A percentile compares a stretch with the other conserved stretches of the same genome.
Evolutionary conservation across 2,329 filamentous ascomycete species (phyloP).

Genomic region (Claviceps arundinis): DNA sequence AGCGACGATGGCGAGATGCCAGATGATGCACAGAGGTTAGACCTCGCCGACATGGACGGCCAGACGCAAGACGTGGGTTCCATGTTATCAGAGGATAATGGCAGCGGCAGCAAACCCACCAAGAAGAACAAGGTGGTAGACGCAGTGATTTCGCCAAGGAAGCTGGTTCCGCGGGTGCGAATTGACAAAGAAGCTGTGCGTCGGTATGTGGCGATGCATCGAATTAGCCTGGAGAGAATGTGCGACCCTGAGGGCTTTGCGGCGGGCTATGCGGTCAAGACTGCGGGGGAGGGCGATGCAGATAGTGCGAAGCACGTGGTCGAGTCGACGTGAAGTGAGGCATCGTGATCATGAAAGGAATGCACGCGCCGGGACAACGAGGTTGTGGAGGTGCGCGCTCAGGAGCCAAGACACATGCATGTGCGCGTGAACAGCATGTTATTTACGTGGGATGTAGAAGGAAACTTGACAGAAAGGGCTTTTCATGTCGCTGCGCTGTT

Average conservation of each 20-base stretch:
- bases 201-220: constrained; percentile 51
- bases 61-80: background rate
- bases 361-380: too few relatives aligned
- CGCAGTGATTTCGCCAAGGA: constrained; percentile 5
- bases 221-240: constrained; percentile 48
- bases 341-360: background rate
- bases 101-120: background rate
- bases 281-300: constrained; percentile 19
- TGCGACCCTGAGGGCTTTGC: constrained; percentile 67
- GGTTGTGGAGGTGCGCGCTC: too few relatives aligned
- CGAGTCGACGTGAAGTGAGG: constrained; percentile 4
- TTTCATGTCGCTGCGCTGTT: too few relatives aligned
- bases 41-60: background rate
- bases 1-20: constrained; percentile 6
- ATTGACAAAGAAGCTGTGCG: constrained; percentile 45
- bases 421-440: too few relatives aligned
- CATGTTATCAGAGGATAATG: background rate
- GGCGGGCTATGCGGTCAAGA: constrained; percentile 47
- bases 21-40: background rate
- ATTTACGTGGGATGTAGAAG: too few relatives aligned
- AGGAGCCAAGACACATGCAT: too few relatives aligned
- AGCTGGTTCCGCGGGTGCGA: constrained; percentile 31
- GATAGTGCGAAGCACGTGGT: constrained; percentile 15
- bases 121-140: background rate
- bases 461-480: too few relatives aligned